Conservation (phyloP, 2,329 filamentous ascomycete species). For the Neobulgaria alba region DNA sequence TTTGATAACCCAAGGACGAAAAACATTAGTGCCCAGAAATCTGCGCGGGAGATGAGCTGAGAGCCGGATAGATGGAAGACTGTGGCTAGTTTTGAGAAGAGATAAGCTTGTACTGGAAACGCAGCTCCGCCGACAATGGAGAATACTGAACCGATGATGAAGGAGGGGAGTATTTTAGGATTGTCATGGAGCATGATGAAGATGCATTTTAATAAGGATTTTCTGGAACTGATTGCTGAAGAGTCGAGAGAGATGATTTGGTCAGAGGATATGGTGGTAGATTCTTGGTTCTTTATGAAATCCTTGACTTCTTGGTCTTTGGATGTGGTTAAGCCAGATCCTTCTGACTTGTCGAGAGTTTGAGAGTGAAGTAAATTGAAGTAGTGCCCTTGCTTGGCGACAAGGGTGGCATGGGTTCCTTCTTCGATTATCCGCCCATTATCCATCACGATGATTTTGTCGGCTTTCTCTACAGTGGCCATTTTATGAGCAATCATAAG, state of each 20-base stretch:
- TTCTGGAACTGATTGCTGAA: slow-evolving; percentile 3
- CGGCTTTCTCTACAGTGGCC: slow-evolving; percentile 66
- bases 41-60: slow-evolving; percentile 5
- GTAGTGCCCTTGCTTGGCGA: slow-evolving; percentile 56
- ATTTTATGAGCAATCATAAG: slow-evolving; percentile 56
- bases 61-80: slow-evolving; percentile 18
- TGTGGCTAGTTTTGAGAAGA: slow-evolving; percentile 26
- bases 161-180: slow-evolving; percentile 4
- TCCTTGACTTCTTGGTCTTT: not conserved
- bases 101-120: slow-evolving; percentile 27
- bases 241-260: not conserved
- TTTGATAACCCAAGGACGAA: slow-evolving; percentile 8
- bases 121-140: slow-evolving; percentile 28
- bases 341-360: slow-evolving; percentile 41
- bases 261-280: not conserved
- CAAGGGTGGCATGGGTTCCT: slow-evolving; percentile 64
- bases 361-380: slow-evolving; percentile 55
- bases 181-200: slow-evolving; percentile 7
- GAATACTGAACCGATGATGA: slow-evolving; percentile 20
- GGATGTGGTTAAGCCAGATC: not conserved
- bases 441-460: slow-evolving; percentile 68
- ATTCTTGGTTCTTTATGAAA: not conserved
- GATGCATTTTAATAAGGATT: slow-evolving; percentile 9
- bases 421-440: slow-evolving; percentile 62
- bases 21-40: slow-evolving; percentile 12